Base-by-base conservation (phyloP, 345 rosid species). In the Lumnitzera littorea region DNA sequence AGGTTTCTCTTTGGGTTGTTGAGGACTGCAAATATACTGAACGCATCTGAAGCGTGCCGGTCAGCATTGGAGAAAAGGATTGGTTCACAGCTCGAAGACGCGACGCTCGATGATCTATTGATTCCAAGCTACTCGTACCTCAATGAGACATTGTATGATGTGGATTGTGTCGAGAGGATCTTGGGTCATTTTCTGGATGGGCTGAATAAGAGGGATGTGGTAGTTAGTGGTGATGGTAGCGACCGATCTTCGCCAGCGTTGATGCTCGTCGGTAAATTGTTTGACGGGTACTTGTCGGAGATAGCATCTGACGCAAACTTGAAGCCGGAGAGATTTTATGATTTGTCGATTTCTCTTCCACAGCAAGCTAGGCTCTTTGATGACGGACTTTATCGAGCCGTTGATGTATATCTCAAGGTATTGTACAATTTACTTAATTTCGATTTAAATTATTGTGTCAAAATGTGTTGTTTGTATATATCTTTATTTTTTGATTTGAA, bases 331-430 rank as follows among this genome's bases (percentile, higher is more conserved):
- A 78, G 76, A 51, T 87, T 94, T 74, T 84, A 82, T 70, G 78
- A 74, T 55, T 78, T 94, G 15, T 91, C 91, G 0, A 72, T 79
- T 29, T 80, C 88, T 11, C 86, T 89, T 9, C 97, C 99, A 0
- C 89, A 87, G 51, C 80, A 84, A 69, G 95, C 97, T 62, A 72
- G 99, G n/a, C 83, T 85, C 51, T 90, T 81, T 61, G 97, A 94
- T 48, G 97, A 94, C 69, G 95, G 99, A n/a, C 90, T 94, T 2
- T 94, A 94, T 78, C 80, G 99, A 70, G 91, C 99, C n/a, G 78
- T 94, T 15, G 97, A 94, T 59, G 82, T 94, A 24, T 94, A 87
- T 67, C 95, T 94, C 62, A 94, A 89, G 96, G 98, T 91, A 65
- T 23, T 8, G 31, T 17, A 15, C 15, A 15, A 6, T 0, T 24